Conservation (phyloP, 2,329 filamentous ascomycete species). For the Drechslerella dactyloides region DNA sequence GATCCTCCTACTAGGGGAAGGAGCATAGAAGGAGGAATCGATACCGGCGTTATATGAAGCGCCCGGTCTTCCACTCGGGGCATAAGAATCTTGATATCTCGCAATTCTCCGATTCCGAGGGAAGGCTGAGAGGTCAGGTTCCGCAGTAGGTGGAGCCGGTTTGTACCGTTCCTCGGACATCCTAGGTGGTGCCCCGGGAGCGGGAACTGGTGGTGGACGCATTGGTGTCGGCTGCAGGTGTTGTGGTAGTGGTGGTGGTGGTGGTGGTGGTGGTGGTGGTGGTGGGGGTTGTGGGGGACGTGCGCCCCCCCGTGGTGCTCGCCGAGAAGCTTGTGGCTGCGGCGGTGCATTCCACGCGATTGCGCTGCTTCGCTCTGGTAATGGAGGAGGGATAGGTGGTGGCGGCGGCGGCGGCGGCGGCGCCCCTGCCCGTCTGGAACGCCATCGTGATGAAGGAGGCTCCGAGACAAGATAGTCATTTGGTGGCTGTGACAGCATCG, state of each 20-base stretch:
- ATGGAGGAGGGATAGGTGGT: not conserved
- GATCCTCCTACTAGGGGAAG: no score
- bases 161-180: not conserved
- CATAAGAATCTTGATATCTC: not conserved
- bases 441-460: not conserved
- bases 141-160: not conserved
- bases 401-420: not conserved
- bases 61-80: not conserved
- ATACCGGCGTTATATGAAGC: not conserved
- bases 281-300: not conserved
- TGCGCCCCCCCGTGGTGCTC: constrained; percentile 2
- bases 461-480: no score
- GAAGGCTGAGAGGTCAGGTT: no score
- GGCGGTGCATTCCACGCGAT: no score
- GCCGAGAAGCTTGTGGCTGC: not conserved
- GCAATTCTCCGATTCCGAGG: no score
- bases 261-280: not conserved
- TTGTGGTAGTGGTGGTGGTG: no score
- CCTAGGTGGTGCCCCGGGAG: not conserved
- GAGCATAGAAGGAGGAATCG: no score
- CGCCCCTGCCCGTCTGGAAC: not conserved
- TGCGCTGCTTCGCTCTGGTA: no score
- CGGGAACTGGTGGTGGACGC: no score
- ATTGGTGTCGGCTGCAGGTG: no score
- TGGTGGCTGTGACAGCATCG: no score